These are phyloP conservation scores for Colletotrichum sp. DNA, from an alignment of 2,329 filamentous ascomycete genomes.

Conservation along the genomic window DNA sequence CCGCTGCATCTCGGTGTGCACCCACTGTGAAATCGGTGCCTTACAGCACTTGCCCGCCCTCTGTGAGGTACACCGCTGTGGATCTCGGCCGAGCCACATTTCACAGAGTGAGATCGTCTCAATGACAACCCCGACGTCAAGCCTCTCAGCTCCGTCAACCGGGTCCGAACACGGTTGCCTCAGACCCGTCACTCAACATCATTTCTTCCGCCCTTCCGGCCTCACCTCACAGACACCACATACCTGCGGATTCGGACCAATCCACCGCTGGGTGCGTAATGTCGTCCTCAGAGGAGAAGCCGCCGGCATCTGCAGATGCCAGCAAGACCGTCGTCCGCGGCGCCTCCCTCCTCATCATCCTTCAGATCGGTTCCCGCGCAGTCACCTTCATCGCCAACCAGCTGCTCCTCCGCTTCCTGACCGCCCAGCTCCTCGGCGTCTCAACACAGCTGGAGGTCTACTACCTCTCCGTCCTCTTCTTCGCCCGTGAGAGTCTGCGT, in stretches of 20 bases:
- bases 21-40: background rate
- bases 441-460: slow-evolving; percentile 92
- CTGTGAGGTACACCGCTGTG: background rate
- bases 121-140: background rate
- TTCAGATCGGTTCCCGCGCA: slow-evolving; percentile 86
- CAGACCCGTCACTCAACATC: background rate
- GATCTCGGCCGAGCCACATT: background rate
- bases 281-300: background rate
- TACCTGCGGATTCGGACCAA: background rate
- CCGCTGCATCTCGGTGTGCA: background rate
- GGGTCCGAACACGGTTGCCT: slow-evolving; percentile 4
- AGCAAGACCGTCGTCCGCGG: slow-evolving; percentile 61
- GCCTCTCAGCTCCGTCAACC: background rate
- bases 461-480: slow-evolving; percentile 92
- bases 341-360: slow-evolving; percentile 83
- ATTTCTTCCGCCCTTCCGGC: background rate
- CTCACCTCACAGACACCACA: background rate
- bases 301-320: background rate
- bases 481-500: slow-evolving; percentile 87
- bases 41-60: background rate
- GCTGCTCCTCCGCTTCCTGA: slow-evolving; percentile 84
- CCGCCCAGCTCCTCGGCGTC: slow-evolving; percentile 82
- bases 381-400: slow-evolving; percentile 94
- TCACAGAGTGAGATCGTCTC: background rate
- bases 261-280: background rate